Conservation (phyloP, 2,329 filamentous ascomycete species). For the Colletotrichum costaricense region DNA sequence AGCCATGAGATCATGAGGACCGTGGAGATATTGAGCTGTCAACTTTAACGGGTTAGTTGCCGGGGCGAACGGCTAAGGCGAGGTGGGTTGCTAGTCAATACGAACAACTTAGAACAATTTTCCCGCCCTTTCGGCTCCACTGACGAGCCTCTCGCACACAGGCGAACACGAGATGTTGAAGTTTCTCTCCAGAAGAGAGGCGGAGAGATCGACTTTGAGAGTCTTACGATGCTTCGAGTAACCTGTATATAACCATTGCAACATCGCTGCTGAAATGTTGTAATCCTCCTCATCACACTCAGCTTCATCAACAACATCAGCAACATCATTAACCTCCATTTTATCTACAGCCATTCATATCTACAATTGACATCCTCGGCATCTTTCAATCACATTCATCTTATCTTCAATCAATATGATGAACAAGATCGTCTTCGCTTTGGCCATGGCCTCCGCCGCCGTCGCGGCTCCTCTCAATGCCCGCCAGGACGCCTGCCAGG, state of each 20-base stretch:
- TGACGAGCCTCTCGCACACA: background rate
- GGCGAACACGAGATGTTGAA: constrained; percentile 27
- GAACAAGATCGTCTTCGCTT: constrained; percentile 25
- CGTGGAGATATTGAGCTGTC: constrained; percentile 23
- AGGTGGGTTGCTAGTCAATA: constrained; percentile 17
- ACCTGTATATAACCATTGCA: constrained; percentile 4
- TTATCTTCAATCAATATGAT: background rate
- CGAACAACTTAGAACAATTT: constrained; percentile 6
- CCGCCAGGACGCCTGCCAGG: constrained; percentile 22
- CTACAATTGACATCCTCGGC: background rate
- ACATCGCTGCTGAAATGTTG: background rate
- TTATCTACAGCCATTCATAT: too few relatives aligned
- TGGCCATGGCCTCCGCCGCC: constrained; percentile 30
- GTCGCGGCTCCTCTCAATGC: constrained; percentile 16
- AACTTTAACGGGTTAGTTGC: constrained; percentile 17
- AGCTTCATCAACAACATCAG: background rate
- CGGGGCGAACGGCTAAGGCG: constrained; percentile 11
- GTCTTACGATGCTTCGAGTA: background rate
- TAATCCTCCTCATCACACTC: background rate
- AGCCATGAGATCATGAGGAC: constrained; percentile 23
- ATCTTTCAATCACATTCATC: background rate
- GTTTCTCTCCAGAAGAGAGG: background rate
- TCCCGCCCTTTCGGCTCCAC: constrained; percentile 17
- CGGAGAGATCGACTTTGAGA: background rate
- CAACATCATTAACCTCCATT: background rate